phyloP scores from a whole-genome alignment of 495 filamentous ascomycete species.

The Neurospora sp. region DNA sequence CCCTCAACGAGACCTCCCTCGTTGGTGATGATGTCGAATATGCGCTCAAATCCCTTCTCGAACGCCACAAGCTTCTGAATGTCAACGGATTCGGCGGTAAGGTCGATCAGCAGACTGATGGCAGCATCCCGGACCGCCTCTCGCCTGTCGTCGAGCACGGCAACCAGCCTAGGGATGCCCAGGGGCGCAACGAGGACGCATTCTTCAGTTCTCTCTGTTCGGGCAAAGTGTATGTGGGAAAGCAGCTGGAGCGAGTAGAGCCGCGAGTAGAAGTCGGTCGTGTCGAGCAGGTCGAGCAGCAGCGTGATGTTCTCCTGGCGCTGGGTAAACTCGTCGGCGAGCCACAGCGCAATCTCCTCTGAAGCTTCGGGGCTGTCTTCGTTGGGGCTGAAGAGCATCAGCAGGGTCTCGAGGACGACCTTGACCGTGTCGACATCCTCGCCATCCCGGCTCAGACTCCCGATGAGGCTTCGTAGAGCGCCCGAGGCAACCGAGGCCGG shows the following conservation, averaged over 20 bases:
- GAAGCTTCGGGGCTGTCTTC: conserved; percentile 73
- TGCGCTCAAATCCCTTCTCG: conserved; percentile 80
- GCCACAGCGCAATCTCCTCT: conserved; percentile 92
- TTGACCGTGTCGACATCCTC: conserved; percentile 97
- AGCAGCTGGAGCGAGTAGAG: conserved; percentile 90
- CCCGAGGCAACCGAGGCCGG: conserved; percentile 95
- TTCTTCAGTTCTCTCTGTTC: conserved; percentile 92
- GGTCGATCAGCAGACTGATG: conserved; percentile 39
- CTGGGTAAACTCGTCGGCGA: conserved; percentile 97
- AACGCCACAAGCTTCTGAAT: conserved; percentile 93
- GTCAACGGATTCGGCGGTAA: conserved; percentile 44
- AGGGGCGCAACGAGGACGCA: conserved; percentile 81
- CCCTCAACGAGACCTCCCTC: conserved; percentile 80
- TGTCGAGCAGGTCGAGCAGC: conserved; percentile 78
- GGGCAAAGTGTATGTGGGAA: conserved; percentile 70
- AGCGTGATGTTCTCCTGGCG: conserved; percentile 96
- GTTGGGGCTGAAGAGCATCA: conserved; percentile 73
- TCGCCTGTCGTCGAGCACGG: conserved; percentile 69
- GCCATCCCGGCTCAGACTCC: conserved; percentile 71
- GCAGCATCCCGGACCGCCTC: conserved; percentile 82
- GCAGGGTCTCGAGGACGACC: conserved; percentile 83
- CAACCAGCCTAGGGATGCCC: conserved; percentile 79
- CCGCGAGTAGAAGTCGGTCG: conserved; percentile 82
- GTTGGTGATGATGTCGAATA: conserved; percentile 69
- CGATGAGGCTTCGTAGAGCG: conserved; percentile 75